Percentiles rank a stretch among this genome's conserved stretches.
Conservation (phyloP, 2,329 filamentous ascomycete species). For the Aureobasidium sp. region DNA sequence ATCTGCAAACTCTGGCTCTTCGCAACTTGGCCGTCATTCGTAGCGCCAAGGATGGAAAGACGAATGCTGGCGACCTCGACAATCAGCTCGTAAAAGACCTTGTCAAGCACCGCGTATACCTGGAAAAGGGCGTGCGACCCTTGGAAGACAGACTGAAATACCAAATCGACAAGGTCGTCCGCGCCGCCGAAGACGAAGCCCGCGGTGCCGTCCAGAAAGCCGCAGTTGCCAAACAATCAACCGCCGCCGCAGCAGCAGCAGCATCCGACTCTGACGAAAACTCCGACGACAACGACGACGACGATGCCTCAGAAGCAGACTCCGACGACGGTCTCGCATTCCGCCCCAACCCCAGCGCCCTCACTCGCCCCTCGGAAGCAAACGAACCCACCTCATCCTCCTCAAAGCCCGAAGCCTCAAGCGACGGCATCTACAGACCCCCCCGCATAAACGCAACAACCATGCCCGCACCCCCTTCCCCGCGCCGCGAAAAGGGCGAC, state of each 20-base stretch:
- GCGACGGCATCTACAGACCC: conserved; percentile 73
- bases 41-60: conserved; percentile 24
- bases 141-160: conserved; percentile 87
- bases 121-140: conserved; percentile 86
- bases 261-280: conserved; percentile 21
- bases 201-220: conserved; percentile 34
- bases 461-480: conserved; percentile 49
- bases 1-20: conserved; percentile 85
- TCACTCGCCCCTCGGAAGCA: conserved; percentile 24
- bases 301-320: conserved; percentile 32
- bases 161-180: conserved; percentile 89
- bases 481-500: conserved; percentile 52
- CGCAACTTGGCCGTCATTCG: conserved; percentile 44
- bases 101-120: conserved; percentile 81
- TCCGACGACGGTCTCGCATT: conserved; percentile 51
- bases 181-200: conserved; percentile 70
- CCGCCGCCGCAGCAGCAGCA: conserved; percentile 13
- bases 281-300: conserved; percentile 29
- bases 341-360: conserved; percentile 50
- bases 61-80: conserved; percentile 36
- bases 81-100: conserved; percentile 74
- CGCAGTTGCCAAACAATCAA: conserved; percentile 23
- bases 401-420: conserved; percentile 20
- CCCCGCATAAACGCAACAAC: conserved; percentile 79
- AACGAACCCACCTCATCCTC: conserved; percentile 20